Conservation (phyloP, 2,329 filamentous ascomycete genomes). For the Apiospora malaysiana region DNA sequence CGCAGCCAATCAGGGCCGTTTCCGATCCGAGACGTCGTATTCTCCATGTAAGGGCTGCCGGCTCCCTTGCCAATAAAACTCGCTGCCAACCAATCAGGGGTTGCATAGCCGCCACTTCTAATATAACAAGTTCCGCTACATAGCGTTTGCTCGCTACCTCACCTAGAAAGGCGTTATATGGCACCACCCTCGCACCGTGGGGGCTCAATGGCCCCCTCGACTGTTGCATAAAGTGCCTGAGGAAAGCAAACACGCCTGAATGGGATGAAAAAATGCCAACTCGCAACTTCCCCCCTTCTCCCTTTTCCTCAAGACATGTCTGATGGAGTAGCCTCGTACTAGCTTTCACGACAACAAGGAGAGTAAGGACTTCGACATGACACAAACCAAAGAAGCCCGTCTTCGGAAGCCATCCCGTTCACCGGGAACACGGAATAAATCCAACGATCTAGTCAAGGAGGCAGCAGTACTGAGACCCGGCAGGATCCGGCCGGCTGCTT, state of each 20-base stretch:
- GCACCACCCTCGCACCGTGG: neutral
- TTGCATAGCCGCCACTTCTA: neutral
- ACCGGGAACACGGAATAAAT: neutral
- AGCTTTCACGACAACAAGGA: neutral
- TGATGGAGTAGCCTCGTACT: neutral
- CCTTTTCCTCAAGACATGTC: neutral
- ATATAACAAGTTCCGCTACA: neutral
- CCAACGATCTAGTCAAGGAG: neutral
- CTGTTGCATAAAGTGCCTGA: neutral
- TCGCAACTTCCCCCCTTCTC: neutral
- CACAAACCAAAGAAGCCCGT: conserved; percentile 6
- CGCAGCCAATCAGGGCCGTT: neutral
- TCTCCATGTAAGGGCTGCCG: neutral
- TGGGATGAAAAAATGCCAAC: neutral
- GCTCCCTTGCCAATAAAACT: neutral
- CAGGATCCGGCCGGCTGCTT: neutral
- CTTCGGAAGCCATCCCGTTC: neutral
- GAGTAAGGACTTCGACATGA: neutral
- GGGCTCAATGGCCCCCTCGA: neutral
- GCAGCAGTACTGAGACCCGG: neutral
- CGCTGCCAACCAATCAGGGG: neutral
- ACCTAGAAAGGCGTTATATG: neutral
- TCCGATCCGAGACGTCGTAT: neutral
- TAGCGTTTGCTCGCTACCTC: neutral
- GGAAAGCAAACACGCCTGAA: neutral